Percentiles rank a stretch among this genome's conserved stretches.
These are phyloP conservation scores for Monosporascus sp. DNA, from an alignment of 2,329 filamentous ascomycete genomes.

Conservation along the genomic window DNA sequence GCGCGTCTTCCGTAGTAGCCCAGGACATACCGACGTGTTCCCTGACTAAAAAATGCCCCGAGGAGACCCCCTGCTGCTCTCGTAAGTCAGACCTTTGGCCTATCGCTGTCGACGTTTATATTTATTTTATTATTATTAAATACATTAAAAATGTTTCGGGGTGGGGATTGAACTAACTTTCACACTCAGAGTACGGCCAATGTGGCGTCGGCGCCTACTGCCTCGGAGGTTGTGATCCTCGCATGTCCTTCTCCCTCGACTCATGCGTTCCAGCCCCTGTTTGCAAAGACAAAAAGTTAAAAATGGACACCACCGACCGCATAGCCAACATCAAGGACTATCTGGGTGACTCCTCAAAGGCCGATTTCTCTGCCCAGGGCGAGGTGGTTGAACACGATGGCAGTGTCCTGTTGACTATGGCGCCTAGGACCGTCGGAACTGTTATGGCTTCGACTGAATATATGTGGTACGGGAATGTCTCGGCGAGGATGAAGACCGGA, in stretches of 20 bases:
- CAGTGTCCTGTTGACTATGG: conserved; percentile 83
- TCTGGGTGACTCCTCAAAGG: conserved; percentile 71
- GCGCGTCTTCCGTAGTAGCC: conserved; percentile 33
- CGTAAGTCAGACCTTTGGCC: conserved; percentile 49
- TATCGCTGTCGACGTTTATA: conserved; percentile 3
- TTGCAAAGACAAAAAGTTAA: conserved; percentile 70
- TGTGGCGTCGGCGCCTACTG: conserved; percentile 95
- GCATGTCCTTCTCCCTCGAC: conserved; percentile 75
- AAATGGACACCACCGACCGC: conserved; percentile 66
- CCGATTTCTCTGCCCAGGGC: conserved; percentile 88
- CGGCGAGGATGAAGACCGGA: conserved; percentile 77
- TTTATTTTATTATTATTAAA: too few relatives aligned
- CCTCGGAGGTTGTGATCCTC: conserved; percentile 88
- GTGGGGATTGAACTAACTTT: conserved; percentile 1
- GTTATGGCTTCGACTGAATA: conserved; percentile 79
- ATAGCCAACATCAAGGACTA: conserved; percentile 73
- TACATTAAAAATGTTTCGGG: not conserved
- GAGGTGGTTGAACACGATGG: conserved; percentile 63
- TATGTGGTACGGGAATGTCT: conserved; percentile 95
- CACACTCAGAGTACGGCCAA: conserved; percentile 71
- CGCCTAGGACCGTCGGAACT: conserved; percentile 76
- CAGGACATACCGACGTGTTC: conserved; percentile 36
- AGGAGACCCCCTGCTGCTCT: conserved; percentile 71
- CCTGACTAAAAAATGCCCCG: conserved; percentile 58
- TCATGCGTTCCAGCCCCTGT: conserved; percentile 81